phyloP scores from a whole-genome alignment of 768 basidiomycete genomes.

The Zangia roseola region DNA sequence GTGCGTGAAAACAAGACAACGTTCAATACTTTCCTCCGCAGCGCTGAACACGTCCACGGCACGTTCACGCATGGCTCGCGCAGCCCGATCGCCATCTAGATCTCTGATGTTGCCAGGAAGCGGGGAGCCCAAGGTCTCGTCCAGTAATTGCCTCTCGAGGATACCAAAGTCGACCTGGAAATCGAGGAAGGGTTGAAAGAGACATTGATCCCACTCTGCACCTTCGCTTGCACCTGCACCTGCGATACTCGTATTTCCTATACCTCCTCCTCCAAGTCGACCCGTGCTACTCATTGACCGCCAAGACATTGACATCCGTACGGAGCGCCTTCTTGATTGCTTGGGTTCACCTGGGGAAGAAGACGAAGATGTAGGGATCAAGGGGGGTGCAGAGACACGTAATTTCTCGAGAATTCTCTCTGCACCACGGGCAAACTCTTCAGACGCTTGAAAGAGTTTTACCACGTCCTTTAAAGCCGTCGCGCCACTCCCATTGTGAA shows the following conservation, averaged over 20 bases:
- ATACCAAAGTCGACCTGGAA: slow-evolving; percentile 82
- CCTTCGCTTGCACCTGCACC: slow-evolving; percentile 19
- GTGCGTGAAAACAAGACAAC: slow-evolving; percentile 81
- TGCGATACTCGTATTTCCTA: slow-evolving; percentile 6
- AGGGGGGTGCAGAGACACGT: slow-evolving; percentile 35
- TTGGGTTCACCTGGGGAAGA: slow-evolving; percentile 24
- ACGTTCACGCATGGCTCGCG: slow-evolving; percentile 71
- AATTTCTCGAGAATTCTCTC: slow-evolving; percentile 80
- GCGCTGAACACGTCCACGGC: slow-evolving; percentile 71
- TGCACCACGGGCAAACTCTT: slow-evolving; percentile 74
- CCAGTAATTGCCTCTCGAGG: slow-evolving; percentile 72
- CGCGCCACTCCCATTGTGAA: slow-evolving; percentile 58
- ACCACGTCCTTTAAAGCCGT: slow-evolving; percentile 70
- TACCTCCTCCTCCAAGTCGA: slow-evolving; percentile 13
- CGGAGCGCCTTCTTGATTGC: slow-evolving; percentile 52
- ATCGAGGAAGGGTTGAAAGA: slow-evolving; percentile 94
- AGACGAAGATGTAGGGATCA: slow-evolving; percentile 17
- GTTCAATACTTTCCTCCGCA: slow-evolving; percentile 75
- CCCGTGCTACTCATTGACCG: slow-evolving; percentile 37
- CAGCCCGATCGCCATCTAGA: slow-evolving; percentile 41
- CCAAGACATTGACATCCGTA: slow-evolving; percentile 66
- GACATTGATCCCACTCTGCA: slow-evolving; percentile 81
- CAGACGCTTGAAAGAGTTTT: slow-evolving; percentile 65
- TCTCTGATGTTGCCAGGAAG: slow-evolving; percentile 29
- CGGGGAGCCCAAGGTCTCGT: slow-evolving; percentile 52